Evolutionary conservation across 345 rosid species (phyloP), one percentile per base, ranked within the genome.

Genomic region (Kernera saxatilis): DNA sequence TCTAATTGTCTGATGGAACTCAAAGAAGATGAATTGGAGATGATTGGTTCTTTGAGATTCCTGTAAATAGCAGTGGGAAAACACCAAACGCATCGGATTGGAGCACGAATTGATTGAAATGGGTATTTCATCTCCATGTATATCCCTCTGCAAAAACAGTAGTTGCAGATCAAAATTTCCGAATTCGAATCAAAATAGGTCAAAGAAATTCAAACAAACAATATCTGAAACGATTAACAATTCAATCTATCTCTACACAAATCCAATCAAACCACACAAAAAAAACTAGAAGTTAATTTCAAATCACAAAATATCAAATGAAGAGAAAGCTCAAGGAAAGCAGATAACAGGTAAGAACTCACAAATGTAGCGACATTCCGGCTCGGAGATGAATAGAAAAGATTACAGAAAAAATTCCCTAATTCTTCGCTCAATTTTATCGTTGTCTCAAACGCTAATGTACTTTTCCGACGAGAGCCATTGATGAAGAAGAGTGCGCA

Each of bases 1-100:
- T 72, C 80, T 49, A 63, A 30, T 1, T 30, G 25, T 78, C 83
- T 82, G 11, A 73, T 63, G 32, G 74, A 73, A 71, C 35, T 67
- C 43, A 50, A 14, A 41, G 30, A 44, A 32, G 68, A 26, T 2
- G 83, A 61, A 13, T 63, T 59, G 18, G 62, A 61, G 21, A 30
- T 5, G 2, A 62, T 36, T 2, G 74, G 56, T 8, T 55, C 78
- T 50, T 60, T 76, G 61, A 64, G 50, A 66, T 65, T 73, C 72
- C 69, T 49, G 22, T 35, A 76, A 3, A 69, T 26, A 19, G 18
- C 50, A 32, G 17, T 62, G 18, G 80, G 78, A 19, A 44, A 78
- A 56, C 75, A 66, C 71, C 55, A 57, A 39, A 22, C 43, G 74
- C 74, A 67, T 54, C 82, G 79, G 50, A 46, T 37, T 22, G 67